Percentiles rank a stretch among this genome's conserved stretches.
phyloP scores from a whole-genome alignment of 1,284 basidiomycete species.

The Salmacisia buchloeana region DNA sequence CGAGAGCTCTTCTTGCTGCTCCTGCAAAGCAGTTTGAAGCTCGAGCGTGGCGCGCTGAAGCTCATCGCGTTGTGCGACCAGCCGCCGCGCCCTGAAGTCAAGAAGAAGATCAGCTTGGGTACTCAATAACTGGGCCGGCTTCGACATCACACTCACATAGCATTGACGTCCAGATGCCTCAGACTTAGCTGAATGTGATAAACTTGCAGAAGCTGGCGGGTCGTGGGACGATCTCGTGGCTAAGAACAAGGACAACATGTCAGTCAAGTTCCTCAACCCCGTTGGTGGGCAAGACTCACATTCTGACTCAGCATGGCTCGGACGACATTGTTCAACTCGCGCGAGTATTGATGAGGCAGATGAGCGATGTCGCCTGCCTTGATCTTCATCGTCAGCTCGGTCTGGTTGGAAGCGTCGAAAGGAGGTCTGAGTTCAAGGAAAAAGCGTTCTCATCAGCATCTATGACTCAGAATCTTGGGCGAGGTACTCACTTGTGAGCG shows the following conservation, averaged over 20 bases:
- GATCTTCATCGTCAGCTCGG: slow-evolving; percentile 74
- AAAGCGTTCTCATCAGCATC: neutral
- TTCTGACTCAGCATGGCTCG: slow-evolving; percentile 65
- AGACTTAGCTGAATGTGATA: slow-evolving; percentile 66
- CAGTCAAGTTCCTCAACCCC: too few species aligned
- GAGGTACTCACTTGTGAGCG: slow-evolving; percentile 52
- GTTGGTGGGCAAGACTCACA: slow-evolving; percentile 14
- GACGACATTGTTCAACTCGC: slow-evolving; percentile 66
- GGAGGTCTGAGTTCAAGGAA: slow-evolving; percentile 63
- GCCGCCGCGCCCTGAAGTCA: too few species aligned
- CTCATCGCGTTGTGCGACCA: too few species aligned
- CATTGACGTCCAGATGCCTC: slow-evolving; percentile 7
- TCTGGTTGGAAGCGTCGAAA: slow-evolving; percentile 81
- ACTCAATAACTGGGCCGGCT: too few species aligned
- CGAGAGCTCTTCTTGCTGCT: slow-evolving; percentile 3
- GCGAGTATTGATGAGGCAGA: slow-evolving; percentile 73
- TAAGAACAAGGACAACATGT: too few species aligned
- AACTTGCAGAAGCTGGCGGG: slow-evolving; percentile 68
- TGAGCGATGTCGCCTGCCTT: slow-evolving; percentile 79
- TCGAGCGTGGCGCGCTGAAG: too few species aligned
- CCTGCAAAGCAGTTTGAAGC: slow-evolving; percentile 7
- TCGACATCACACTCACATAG: neutral
- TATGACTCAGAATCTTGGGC: too few species aligned
- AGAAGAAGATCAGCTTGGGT: too few species aligned
- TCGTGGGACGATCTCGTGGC: slow-evolving; percentile 74